Base-by-base conservation (phyloP, 805 yeast genomes). In the Candida nemodendra region DNA sequence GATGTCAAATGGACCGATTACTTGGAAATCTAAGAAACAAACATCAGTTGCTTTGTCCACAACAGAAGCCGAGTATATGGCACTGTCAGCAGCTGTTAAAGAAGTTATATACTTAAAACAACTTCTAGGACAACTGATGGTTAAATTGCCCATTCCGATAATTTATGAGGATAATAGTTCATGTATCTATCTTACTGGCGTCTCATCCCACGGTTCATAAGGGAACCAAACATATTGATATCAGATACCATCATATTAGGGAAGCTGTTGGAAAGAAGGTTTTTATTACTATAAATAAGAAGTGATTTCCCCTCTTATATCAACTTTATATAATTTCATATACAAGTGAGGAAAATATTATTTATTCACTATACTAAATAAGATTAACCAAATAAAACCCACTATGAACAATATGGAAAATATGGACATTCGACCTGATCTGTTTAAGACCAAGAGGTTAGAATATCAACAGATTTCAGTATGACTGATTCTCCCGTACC, bases 221-320 rank as follows among this genome's bases (percentile, higher is more conserved):
- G 9, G 9, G 30, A 2, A 30, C 34, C 4, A 36, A 30, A 26
- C 39, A 36, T 17, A 36, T 36, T 25, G 39, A 36, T 18, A 30
- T 25, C 7, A 26, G 19, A 4, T 19, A 36, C 15, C 39, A 36
- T 9, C 26, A 13, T 16, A 4, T 34, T 4, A 27, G 38, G 16
- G 16, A 27, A 3, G 9, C 11, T 21, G 11, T 21, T 21, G 7
- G 24, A 21, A 7, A 21, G 24, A 21, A 7, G 11, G 9, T 21
- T 21, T 21, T 7, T 8, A 21, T 11, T 11, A 21, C 11, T 21
- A 8, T 21, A 11, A 21, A 11, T 21, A 21, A 21, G 7, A 21
- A 21, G 24, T 8, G 11, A 21, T 21, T 8, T 8, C 11, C 11
- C 7, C 11, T 21, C 24, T 8, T 7, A 8, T 11, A 21, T 21